Percentiles rank a stretch among this genome's conserved stretches.
Conservation (phyloP, 345 rosid species). For the Murraya paniculata region DNA sequence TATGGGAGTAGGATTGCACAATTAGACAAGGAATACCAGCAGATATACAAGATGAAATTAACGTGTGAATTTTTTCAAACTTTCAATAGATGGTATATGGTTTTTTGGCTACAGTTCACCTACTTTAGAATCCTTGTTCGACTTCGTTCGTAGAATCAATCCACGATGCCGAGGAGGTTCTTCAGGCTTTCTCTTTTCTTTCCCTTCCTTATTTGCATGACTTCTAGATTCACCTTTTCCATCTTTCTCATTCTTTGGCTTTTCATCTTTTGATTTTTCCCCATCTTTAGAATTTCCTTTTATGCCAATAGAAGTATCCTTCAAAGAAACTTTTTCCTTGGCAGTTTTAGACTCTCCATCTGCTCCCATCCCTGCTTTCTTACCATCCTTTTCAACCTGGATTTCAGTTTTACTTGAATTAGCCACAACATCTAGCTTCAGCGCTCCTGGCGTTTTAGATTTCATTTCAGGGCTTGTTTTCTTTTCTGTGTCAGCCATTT, state of each 20-base stretch:
- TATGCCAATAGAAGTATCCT: conserved; percentile 35
- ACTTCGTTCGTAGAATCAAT: conserved; percentile 59
- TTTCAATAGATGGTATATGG: conserved; percentile 1
- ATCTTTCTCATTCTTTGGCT: conserved; percentile 42
- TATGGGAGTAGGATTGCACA: conserved; percentile 25
- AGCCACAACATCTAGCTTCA: conserved; percentile 36
- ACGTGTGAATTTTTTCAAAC: conserved; percentile 2
- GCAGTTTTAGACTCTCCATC: conserved; percentile 37
- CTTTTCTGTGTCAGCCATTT: conserved; percentile 33
- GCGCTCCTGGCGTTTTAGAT: conserved; percentile 34
- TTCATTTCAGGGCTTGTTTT: conserved; percentile 16
- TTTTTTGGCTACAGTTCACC: conserved; percentile 21
- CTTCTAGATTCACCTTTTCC: conserved; percentile 42
- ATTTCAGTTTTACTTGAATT: conserved; percentile 34
- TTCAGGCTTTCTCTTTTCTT: conserved; percentile 69
- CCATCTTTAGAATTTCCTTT: conserved; percentile 37
- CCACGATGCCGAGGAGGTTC: conserved; percentile 88
- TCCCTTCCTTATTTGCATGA: conserved; percentile 49
- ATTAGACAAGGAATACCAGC: conserved; percentile 8
- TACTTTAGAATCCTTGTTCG: conserved; percentile 69
- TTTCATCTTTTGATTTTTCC: conserved; percentile 43
- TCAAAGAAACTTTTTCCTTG: conserved; percentile 37
- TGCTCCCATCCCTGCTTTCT: conserved; percentile 41
- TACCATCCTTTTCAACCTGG: conserved; percentile 41
- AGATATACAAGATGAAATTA: not conserved